Base-by-base conservation (phyloP, 2,329 filamentous ascomycete species). In the Aspergillus uvarum region DNA sequence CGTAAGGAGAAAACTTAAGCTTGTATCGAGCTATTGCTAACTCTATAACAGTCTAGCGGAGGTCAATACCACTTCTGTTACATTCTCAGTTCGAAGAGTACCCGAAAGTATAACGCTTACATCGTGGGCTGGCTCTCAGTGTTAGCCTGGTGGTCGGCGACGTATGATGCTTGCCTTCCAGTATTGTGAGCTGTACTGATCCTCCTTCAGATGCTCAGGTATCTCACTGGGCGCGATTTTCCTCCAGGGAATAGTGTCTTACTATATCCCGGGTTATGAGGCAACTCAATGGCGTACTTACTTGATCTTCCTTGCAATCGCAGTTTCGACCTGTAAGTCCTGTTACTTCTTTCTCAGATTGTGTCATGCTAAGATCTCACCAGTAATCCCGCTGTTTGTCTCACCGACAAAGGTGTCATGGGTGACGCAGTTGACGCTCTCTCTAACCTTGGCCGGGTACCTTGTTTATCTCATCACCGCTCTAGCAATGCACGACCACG, bases 1-100 rank as follows among this genome's bases (percentile, higher is more conserved):
- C 6, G 63, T 60, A n/a, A 59, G 51, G 32, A 44, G 6, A 44
- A 8, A 19, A n/a, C 8, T 5, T 4, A 44, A 44, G 16, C 14
- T 44, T 44, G 14, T 8, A 7, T 19, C 5, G 38, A 44, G 38
- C 14, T 8, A 44, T 44, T 8, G 16, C 16, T 44, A n/a, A 44
- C 16, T 19, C 38, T 19, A 7, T 0, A 44, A 54, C 50, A 51
- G 50, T 51, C 50, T 8, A 51, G 50, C 21, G 50, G 50, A 12
- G 67, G 67, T 11, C 68, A 68, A 58, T 66, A 66, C 55, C 66
- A 69, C 48, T 68, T 68, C 44, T 64, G 63, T 12, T 70, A 61
- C 54, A 68, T 70, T 55, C 56, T 67, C 2, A 56, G 59, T 2
- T 49, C 60, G 2, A 42, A 54, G 3, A 51, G 51, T 8, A 55